Conservation (phyloP, 495 filamentous ascomycete genomes). For the Neurospora discreta region DNA sequence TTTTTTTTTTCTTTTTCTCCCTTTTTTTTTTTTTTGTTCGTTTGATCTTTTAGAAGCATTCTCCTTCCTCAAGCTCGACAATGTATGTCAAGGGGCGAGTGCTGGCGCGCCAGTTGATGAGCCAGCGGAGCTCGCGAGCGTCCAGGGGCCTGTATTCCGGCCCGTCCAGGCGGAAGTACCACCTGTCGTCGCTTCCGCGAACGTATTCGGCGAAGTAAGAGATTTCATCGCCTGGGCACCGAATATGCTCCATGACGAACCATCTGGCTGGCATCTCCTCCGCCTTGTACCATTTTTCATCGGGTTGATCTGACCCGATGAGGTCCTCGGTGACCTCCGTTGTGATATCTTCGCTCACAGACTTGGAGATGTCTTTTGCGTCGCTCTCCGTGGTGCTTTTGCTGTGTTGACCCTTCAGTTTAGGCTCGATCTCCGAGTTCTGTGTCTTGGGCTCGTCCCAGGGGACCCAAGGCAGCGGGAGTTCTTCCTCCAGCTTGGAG, state of each 20-base stretch:
- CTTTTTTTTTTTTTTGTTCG: too few relatives aligned
- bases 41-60: neutral
- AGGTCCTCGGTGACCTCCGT: neutral
- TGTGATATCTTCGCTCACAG: accelerated
- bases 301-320: neutral
- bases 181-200: neutral
- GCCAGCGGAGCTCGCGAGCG: neutral
- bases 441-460: neutral
- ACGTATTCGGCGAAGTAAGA: neutral
- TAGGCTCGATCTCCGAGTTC: accelerated
- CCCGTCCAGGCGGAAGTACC: neutral
- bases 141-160: neutral
- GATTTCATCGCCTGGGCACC: neutral
- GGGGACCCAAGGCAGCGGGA: neutral
- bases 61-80: neutral
- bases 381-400: neutral
- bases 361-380: neutral
- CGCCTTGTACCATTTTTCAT: neutral
- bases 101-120: neutral
- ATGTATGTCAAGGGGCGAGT: neutral
- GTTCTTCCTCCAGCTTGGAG: accelerated
- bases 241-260: neutral
- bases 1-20: too few relatives aligned
- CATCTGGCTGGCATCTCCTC: neutral
- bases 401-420: neutral